Base-by-base conservation (phyloP, 2,329 filamentous ascomycete genomes). In the Beauveria sp. region DNA sequence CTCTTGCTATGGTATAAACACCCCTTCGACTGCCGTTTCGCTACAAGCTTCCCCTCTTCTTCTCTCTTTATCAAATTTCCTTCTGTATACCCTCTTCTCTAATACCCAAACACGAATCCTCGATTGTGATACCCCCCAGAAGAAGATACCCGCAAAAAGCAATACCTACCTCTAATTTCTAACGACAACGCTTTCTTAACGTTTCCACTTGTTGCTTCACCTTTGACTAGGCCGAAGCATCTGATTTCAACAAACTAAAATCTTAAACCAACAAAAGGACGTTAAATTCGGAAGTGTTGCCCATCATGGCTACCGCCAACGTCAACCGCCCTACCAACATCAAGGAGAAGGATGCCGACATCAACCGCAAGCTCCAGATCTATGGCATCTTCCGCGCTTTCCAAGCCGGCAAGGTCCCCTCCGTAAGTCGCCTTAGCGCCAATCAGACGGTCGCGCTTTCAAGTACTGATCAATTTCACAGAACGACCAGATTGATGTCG, bases 401-500 rank as follows among this genome's bases (percentile, higher is more conserved):
- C 75, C 82, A 89, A 71, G 84, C 86, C 68, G 93, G 93, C 79
- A 98, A 97, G 75, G 87, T 93, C 51, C 93, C 93, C 65, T 96
- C 93, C 70, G 86, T 93, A 84, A 72, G 86, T 79, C 55, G 1
- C 12, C 40, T 7, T 8, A 5, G 3, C 40, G n/a, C 8, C 4
- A n/a, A 10, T 26, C 24, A 43, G 6, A 9, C 18, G 20, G n/a
- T 6, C 2, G 4, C 5, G 5, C 6, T 16, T 20, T 26, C 30
- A 52, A 24, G 61, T 63, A 12, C 66, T 69, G 53, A 63, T 63
- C 38, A 51, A 30, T 24, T 57, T 20, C 30, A 3, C 69, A 91
- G 88, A 97, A 97, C 76, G 90, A 93, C 69, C 93, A 97, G 79
- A 96, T 97, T 73, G 95, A 98, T 78, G 82, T 97, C 54, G 93